Evolutionary conservation across 2,329 filamentous ascomycete genomes (phyloP), one percentile per base, ranked within the genome.

Genomic region (Pestalotiopsis sp.): DNA sequence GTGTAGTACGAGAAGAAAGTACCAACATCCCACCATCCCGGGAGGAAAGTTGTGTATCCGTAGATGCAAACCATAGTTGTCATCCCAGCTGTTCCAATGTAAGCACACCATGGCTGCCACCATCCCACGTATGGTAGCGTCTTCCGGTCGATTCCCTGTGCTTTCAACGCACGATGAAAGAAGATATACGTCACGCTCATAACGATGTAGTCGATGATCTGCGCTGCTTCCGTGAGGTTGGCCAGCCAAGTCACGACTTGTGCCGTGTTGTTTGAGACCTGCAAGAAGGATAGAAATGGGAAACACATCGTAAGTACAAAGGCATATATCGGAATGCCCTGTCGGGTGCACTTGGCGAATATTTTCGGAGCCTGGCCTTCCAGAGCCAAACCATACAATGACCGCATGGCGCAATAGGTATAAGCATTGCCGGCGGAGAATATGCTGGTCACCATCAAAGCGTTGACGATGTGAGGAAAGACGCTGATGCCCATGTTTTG

Each of bases 111-210:
- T 2, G 93, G 93, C 81, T 94, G 92, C 61, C 88, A 85, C 71
- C 85, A 85, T 0, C 89, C 89, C 71, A 87, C 90, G 81, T 94
- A 94, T 0, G 92, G 92, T 20, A 95, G 81, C 0, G 84, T 85
- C 49, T 89, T 84, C 5, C 92, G 87, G 71, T 89, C 86, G 38
- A 95, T 84, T 0, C 91, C 91, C 76, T 95, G 93, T 0, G 85
- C 90, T 31, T 86, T 82, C 65, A 92, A 85, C 0, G 93, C 92
- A 64, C 90, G 89, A 77, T 91, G 84, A 78, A 94, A 96, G 68
- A 87, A 87, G 68, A 95, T 81, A 78, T 93, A 95, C 0, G 92
- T 91, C 68, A 90, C 85, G 74, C 89, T 90, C 76, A 93, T 89
- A 76, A 87, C 83, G 69, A 91, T 84, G 78, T 89, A 91, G 80